Base-by-base conservation (phyloP, 2,329 filamentous ascomycete genomes). In the Neoscytalidium dimidiatum region DNA sequence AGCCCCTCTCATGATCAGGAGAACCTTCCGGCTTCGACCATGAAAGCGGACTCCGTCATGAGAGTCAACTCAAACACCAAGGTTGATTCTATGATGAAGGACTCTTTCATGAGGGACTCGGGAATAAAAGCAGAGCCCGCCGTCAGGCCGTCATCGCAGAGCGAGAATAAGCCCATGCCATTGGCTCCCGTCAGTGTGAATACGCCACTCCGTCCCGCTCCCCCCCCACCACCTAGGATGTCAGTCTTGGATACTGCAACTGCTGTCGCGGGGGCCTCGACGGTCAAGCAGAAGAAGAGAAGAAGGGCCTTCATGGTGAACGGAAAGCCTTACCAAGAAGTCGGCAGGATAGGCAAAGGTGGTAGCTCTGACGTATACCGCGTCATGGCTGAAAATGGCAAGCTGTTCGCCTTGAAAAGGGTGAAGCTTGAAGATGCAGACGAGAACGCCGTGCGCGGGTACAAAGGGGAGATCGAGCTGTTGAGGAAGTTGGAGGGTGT, bases 371-470 rank as follows among this genome's bases (percentile, higher is more conserved):
- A 96, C 73, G 95, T 99, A 1, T 99, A 97, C 77, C 90, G 93
- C 51, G 95, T 99, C 35, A 96, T 96, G 83, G 94, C 95, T 0
- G 95, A 99, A 77, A 98, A 97, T 73, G 94, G 92, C 73, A 96
- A 94, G 76, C 92, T 97, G 78, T 94, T 97, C 78, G 95, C 95
- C 0, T 80, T 99, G 69, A 99, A 99, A 80, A 86, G 92, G 56
- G 95, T 99, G 26, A 92, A 94, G 61, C 84, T 98, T 7, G 93
- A 96, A 73, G 91, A 94, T 71, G 91, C 92, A 29, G 94, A 99
- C 73, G 92, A 95, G 69, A 82, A 84, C 26, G 92, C 92, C 0
- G 87, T 99, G 61, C 86, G 87, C 65, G 94, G 94, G 0, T 98
- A 92, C 81, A 95, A 96, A 76, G 94, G 94, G 63, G 95, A 99